Conservation (phyloP, 306 rosid genomes). For the Trifolium pratense region DNA sequence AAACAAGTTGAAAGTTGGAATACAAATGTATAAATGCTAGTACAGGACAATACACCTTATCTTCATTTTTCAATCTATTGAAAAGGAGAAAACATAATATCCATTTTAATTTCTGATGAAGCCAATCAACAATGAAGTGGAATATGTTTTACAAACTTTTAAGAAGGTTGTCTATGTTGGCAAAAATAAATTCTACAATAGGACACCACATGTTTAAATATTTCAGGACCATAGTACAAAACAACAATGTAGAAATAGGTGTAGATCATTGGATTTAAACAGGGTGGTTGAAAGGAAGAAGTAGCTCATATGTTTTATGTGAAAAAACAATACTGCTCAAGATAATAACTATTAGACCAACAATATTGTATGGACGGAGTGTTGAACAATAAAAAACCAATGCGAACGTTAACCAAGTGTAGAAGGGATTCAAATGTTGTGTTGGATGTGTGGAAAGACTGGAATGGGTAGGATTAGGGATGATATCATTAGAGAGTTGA, state of each 20-base stretch:
- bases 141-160: conserved; percentile 9
- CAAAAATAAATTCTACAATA: not conserved
- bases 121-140: conserved; percentile 6
- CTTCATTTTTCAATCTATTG: conserved; percentile 18
- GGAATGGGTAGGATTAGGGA: not conserved
- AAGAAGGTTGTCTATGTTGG: not conserved
- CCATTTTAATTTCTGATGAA: not conserved
- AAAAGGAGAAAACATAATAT: not conserved
- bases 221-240: no score
- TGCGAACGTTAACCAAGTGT: not conserved
- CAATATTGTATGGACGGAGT: not conserved
- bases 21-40: not conserved
- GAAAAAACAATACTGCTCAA: not conserved
- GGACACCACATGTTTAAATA: no score
- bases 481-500: not conserved
- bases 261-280: no score
- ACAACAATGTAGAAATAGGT: no score
- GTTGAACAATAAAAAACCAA: not conserved
- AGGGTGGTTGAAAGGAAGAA: no score
- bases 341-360: not conserved
- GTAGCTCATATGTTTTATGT: no score
- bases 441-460: not conserved
- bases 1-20: conserved; percentile 25
- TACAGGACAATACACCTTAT: conserved; percentile 5
- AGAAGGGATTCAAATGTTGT: not conserved